A percentile compares a stretch with the other conserved stretches of the same genome.
These are phyloP conservation scores for Penicillium sp. DNA, from an alignment of 2,329 filamentous ascomycete genomes.

Conservation along the genomic window DNA sequence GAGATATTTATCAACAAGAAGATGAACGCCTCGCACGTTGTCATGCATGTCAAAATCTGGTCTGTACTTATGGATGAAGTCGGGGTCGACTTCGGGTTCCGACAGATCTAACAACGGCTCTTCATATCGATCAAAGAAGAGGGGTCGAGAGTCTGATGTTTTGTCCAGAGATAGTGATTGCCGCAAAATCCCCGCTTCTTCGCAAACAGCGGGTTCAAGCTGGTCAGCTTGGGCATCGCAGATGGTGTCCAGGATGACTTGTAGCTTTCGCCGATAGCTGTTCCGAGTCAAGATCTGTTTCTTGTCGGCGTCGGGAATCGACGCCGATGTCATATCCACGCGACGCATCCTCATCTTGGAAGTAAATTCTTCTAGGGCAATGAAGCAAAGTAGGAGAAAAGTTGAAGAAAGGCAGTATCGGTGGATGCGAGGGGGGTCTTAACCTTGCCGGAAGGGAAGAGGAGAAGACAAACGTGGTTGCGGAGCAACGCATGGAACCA, in stretches of 20 bases:
- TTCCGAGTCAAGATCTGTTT: neutral
- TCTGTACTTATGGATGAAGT: neutral
- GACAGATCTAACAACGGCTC: neutral
- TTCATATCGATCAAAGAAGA: neutral
- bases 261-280: neutral
- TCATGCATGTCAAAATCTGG: neutral
- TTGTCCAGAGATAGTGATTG: neutral
- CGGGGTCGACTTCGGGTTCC: neutral
- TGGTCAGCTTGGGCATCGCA: neutral
- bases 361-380: too few relatives aligned
- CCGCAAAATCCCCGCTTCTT: neutral
- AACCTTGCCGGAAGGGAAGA: neutral
- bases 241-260: neutral
- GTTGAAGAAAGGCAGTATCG: too few relatives aligned
- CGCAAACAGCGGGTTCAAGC: neutral
- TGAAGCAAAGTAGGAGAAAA: too few relatives aligned
- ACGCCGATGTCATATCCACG: too few relatives aligned
- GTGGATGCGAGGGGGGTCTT: too few relatives aligned
- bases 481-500: neutral
- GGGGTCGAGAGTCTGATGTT: neutral
- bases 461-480: neutral
- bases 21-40: neutral
- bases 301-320: neutral
- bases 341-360: too few relatives aligned
- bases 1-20: neutral